Conservation (phyloP, 129 eudicot species). For the Centrapalus pauciflorus region DNA sequence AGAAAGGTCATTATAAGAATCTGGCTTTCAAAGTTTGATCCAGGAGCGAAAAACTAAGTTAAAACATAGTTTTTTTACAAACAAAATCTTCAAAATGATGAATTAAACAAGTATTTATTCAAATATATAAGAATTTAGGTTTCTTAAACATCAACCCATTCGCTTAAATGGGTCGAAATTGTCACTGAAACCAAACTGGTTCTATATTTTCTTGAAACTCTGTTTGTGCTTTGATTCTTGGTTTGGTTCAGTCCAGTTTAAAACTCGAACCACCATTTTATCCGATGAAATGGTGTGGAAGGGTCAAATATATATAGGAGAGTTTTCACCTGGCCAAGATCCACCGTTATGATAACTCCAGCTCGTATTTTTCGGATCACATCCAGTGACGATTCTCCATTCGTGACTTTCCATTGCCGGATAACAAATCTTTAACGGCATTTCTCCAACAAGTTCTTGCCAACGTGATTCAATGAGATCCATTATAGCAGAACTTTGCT, state of each 20-base stretch:
- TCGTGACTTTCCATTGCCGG: constrained; percentile 95
- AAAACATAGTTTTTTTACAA: too few relatives aligned
- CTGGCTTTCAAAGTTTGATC: too few relatives aligned
- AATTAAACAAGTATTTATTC: constrained; percentile 1
- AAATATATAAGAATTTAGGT: too few relatives aligned
- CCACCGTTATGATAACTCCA: constrained; percentile 99
- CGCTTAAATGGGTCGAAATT: too few relatives aligned
- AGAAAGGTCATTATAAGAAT: too few relatives aligned
- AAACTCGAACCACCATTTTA: too few relatives aligned
- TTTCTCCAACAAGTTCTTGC: constrained; percentile 90
- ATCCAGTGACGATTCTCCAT: constrained; percentile 91
- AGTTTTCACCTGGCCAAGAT: constrained; percentile 88
- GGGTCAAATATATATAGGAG: not conserved
- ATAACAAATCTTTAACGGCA: constrained; percentile 91
- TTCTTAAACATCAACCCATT: too few relatives aligned
- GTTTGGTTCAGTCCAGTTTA: too few relatives aligned
- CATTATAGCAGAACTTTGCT: constrained; percentile 88
- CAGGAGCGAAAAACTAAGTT: not conserved
- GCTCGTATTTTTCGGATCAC: constrained; percentile 88
- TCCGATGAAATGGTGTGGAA: too few relatives aligned
- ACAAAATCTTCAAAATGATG: not conserved
- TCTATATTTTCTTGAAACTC: too few relatives aligned
- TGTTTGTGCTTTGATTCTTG: too few relatives aligned
- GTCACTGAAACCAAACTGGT: too few relatives aligned
- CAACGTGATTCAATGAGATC: constrained; percentile 90